A percentile compares a stretch with the other conserved stretches of the same genome.
phyloP scores from a whole-genome alignment of 306 rosid genomes.

The Vigna radiata region DNA sequence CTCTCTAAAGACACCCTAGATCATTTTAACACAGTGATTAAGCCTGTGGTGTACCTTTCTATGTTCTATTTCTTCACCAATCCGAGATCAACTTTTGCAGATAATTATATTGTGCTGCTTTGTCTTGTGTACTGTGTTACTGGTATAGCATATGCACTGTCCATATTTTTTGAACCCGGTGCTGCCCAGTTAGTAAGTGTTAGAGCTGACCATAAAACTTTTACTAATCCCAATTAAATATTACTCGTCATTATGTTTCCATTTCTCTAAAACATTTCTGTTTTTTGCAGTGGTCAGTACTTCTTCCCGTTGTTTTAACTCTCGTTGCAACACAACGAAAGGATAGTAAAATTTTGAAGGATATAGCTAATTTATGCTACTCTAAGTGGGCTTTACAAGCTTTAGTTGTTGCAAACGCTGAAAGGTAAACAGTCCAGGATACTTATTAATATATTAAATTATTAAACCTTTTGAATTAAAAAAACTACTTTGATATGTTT shows the following conservation, averaged over 20 bases:
- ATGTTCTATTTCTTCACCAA: slow-evolving; percentile 93
- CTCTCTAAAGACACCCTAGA: slow-evolving; percentile 94
- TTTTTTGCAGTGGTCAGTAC: slow-evolving; percentile 88
- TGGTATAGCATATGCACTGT: slow-evolving; percentile 86
- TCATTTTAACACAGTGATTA: slow-evolving; percentile 77
- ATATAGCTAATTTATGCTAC: slow-evolving; percentile 72
- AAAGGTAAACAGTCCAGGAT: slow-evolving; percentile 60
- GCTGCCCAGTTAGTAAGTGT: slow-evolving; percentile 92
- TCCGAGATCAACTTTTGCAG: slow-evolving; percentile 88
- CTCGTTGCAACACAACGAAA: slow-evolving; percentile 77
- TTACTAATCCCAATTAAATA: slow-evolving; percentile 1
- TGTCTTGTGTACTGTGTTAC: slow-evolving; percentile 95
- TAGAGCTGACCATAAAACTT: slow-evolving; percentile 6
- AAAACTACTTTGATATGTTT: background rate
- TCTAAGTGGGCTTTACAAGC: slow-evolving; percentile 98
- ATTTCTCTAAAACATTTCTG: slow-evolving; percentile 35
- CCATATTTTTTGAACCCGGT: slow-evolving; percentile 86
- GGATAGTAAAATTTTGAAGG: slow-evolving; percentile 60
- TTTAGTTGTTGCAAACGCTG: slow-evolving; percentile 82
- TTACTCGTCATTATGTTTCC: slow-evolving; percentile 28
- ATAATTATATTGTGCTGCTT: slow-evolving; percentile 75
- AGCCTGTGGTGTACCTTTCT: slow-evolving; percentile 90
- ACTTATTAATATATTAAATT: background rate
- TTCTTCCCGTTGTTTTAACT: slow-evolving; percentile 92
- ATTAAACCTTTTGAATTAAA: background rate